Evolutionary conservation across 2,329 filamentous ascomycete genomes (phyloP).

Genomic region (Monosporascus cannonballus): DNA sequence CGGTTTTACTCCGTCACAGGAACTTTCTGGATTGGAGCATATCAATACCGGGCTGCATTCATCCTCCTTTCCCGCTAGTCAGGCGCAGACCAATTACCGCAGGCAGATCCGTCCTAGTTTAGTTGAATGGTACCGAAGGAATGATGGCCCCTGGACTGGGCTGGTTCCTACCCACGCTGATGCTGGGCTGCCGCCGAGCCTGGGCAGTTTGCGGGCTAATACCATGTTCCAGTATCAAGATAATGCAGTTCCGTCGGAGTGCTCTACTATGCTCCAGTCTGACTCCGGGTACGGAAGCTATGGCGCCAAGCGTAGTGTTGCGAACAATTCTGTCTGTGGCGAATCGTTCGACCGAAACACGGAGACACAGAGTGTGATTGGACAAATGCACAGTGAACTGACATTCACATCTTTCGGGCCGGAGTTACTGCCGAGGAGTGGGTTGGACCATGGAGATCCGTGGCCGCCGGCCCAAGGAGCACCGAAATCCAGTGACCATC

Average conservation of each 20-base stretch:
- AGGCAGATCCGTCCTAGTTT: conserved; percentile 14
- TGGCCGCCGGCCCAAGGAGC: conserved; percentile 11
- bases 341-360: conserved; percentile 31
- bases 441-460: conserved; percentile 3
- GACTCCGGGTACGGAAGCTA: conserved; percentile 45
- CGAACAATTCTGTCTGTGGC: conserved; percentile 37
- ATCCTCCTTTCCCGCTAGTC: conserved; percentile 3
- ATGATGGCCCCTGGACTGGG: conserved; percentile 37
- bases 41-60: conserved; percentile 5
- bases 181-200: conserved; percentile 20
- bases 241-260: conserved; percentile 31
- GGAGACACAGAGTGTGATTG: conserved; percentile 34
- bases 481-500: conserved; percentile 2
- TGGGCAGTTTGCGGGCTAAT: conserved; percentile 16
- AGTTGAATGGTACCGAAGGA: conserved; percentile 30
- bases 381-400: conserved; percentile 24
- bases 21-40: conserved; percentile 10
- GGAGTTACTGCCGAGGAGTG: conserved; percentile 9
- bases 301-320: conserved; percentile 33
- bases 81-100: conserved; percentile 3
- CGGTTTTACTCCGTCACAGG: conserved; percentile 9
- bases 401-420: conserved; percentile 11
- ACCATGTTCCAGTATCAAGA: conserved; percentile 26
- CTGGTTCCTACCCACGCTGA: conserved; percentile 26
- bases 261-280: conserved; percentile 30